phyloP scores from a whole-genome alignment of 352 stramenopile genomes.

The Phytophthora sansomeana region DNA sequence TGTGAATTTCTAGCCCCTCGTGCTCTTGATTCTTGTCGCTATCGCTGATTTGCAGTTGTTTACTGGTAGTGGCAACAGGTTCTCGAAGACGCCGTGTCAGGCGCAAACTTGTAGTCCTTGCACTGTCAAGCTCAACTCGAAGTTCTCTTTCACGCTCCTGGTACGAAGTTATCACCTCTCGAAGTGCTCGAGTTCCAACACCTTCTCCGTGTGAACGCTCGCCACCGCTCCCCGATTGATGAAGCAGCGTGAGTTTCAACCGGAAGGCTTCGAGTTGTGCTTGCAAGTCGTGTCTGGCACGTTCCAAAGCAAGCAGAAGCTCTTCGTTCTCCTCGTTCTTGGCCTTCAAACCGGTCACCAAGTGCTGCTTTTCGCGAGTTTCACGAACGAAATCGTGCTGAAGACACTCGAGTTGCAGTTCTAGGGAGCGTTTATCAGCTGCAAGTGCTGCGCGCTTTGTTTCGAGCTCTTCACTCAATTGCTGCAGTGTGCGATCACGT shows the following conservation, averaged over 20 bases:
- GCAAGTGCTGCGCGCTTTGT: conserved; percentile 16
- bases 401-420: conserved; percentile 35
- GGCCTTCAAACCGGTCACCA: conserved; percentile 28
- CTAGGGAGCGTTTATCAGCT: conserved; percentile 29
- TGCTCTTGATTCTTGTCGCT: background rate
- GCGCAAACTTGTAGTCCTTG: conserved; percentile 29
- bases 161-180: conserved; percentile 51
- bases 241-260: conserved; percentile 46
- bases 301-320: conserved; percentile 49
- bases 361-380: conserved; percentile 40
- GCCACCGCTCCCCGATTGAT: conserved; percentile 6
- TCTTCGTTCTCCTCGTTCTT: conserved; percentile 63
- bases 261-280: conserved; percentile 55
- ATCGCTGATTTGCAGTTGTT: background rate
- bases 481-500: conserved; percentile 14
- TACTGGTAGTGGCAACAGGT: background rate
- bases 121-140: conserved; percentile 38
- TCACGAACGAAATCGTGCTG: conserved; percentile 30
- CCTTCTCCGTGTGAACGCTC: conserved; percentile 3
- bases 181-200: conserved; percentile 22
- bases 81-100: conserved; percentile 29
- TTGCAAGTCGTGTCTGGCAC: conserved; percentile 50
- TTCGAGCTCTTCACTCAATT: conserved; percentile 25
- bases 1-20: background rate
- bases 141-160: conserved; percentile 52